Conservation (phyloP, 306 rosid genomes). For the Vigna angularis region DNA sequence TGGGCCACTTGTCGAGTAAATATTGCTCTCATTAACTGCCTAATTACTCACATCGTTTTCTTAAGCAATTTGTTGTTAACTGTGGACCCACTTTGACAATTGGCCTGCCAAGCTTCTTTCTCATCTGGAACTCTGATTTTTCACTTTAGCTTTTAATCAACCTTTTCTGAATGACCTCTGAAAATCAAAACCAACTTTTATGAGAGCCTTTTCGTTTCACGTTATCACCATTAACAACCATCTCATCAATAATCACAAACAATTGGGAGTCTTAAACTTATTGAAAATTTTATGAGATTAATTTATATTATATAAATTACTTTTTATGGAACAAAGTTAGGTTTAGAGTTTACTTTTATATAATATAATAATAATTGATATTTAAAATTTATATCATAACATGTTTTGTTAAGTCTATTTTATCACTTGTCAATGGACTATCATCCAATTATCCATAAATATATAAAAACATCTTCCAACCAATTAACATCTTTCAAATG, state of each 20-base stretch:
- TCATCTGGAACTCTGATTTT: neutral
- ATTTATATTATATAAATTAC: too few species aligned
- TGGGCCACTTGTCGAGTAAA: neutral
- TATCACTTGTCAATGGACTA: too few species aligned
- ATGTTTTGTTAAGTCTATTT: too few species aligned
- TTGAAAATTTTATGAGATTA: too few species aligned
- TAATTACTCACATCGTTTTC: neutral
- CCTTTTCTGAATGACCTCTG: neutral
- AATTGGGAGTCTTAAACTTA: neutral
- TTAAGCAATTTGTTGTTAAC: neutral
- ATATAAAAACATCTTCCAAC: too few species aligned
- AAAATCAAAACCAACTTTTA: neutral
- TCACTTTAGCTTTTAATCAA: neutral
- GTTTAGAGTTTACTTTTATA: too few species aligned
- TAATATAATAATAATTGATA: too few species aligned
- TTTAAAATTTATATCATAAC: too few species aligned
- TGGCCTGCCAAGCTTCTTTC: slow-evolving; percentile 14
- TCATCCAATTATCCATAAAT: too few species aligned
- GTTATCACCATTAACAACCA: neutral
- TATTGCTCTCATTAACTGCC: neutral
- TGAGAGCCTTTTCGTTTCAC: neutral
- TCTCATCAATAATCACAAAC: neutral
- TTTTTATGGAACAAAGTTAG: too few species aligned
- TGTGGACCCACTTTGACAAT: slow-evolving; percentile 45
- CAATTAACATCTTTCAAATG: too few species aligned